Conservation (phyloP, 257 asterid species). For the Fraxinus anomala region DNA sequence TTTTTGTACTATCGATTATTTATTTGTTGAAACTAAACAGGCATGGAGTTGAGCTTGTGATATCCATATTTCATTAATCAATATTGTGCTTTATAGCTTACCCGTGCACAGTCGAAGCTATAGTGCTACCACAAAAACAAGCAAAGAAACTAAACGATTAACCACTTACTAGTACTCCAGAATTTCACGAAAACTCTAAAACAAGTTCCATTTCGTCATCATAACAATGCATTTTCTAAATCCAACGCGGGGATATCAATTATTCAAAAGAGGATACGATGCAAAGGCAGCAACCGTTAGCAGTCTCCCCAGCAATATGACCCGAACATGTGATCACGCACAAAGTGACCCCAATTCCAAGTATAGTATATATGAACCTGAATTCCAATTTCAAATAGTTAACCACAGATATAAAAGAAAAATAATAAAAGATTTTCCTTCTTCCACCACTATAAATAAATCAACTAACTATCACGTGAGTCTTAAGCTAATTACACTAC, state of each 20-base stretch:
- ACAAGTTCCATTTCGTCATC: not conserved
- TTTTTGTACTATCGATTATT: not conserved
- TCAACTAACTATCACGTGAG: not conserved
- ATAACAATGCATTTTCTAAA: not conserved
- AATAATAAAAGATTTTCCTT: not conserved
- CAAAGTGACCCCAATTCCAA: constrained; percentile 58
- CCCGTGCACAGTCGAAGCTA: too few species aligned
- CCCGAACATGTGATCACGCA: constrained; percentile 60
- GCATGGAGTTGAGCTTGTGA: not conserved
- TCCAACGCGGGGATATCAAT: not conserved
- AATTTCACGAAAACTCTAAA: not conserved
- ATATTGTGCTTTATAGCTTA: not conserved
- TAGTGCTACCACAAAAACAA: not conserved
- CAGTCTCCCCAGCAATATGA: constrained; percentile 72
- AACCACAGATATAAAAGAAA: not conserved
- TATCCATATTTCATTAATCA: not conserved
- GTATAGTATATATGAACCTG: constrained; percentile 67
- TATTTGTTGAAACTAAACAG: not conserved
- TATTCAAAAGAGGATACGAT: constrained; percentile 52
- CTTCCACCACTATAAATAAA: not conserved
- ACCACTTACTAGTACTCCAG: not conserved
- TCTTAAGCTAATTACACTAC: constrained; percentile 3
- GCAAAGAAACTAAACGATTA: not conserved
- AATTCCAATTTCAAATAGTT: constrained; percentile 13
- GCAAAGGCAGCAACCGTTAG: constrained; percentile 63